Percentiles rank a stretch among this genome's conserved stretches.
These are phyloP conservation scores for Sporothrix brasiliensis DNA, from an alignment of 2,329 filamentous ascomycete species.

Conservation along the genomic window DNA sequence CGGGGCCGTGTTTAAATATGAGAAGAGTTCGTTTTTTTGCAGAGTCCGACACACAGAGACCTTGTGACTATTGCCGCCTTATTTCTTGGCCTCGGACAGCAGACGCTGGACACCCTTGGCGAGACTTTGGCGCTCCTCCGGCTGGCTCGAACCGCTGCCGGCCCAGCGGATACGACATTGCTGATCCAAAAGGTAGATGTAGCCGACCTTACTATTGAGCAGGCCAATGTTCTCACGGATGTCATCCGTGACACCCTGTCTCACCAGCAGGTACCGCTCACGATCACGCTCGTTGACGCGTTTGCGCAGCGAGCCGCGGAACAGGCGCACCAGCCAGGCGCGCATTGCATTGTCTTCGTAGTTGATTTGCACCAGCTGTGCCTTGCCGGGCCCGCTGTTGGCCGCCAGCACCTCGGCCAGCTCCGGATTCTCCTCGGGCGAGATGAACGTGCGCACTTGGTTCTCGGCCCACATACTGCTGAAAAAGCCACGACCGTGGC, in stretches of 20 bases:
- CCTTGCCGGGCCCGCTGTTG: conserved; percentile 45
- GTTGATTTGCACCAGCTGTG: conserved; percentile 85
- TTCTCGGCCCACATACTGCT: conserved; percentile 82
- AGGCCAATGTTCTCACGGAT: conserved; percentile 67
- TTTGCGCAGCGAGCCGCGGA: conserved; percentile 57
- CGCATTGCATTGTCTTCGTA: conserved; percentile 78
- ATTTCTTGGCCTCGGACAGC: conserved; percentile 44
- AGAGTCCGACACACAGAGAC: background rate
- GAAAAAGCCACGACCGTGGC: conserved; percentile 77
- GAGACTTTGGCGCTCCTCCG: conserved; percentile 67
- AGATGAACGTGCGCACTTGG: conserved; percentile 74
- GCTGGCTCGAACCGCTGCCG: conserved; percentile 71
- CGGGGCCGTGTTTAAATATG: background rate
- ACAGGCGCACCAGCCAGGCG: conserved; percentile 60
- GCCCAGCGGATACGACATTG: conserved; percentile 93
- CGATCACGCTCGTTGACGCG: conserved; percentile 57
- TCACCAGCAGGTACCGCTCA: conserved; percentile 64
- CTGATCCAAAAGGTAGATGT: conserved; percentile 86
- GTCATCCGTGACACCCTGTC: conserved; percentile 60
- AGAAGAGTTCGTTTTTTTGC: conserved; percentile 7
- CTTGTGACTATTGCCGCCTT: background rate
- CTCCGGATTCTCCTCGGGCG: conserved; percentile 66
- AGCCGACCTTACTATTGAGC: conserved; percentile 89
- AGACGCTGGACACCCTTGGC: conserved; percentile 66
- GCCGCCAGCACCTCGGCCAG: conserved; percentile 64